Conservation (phyloP, 2,329 filamentous ascomycete species). For the Leptographium flavum region DNA sequence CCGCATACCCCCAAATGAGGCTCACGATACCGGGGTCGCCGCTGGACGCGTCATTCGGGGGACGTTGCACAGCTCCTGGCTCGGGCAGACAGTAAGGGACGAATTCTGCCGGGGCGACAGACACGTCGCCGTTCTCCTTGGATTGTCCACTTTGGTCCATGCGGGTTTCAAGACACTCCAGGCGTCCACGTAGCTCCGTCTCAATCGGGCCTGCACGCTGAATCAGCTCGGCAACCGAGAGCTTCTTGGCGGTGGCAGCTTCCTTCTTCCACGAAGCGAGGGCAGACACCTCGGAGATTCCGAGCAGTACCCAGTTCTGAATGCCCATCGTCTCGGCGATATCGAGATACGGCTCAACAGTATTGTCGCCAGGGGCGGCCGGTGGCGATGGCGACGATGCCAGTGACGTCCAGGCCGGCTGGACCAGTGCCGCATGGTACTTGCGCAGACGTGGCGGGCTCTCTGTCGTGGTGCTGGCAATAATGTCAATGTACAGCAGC, state of each 20-base stretch:
- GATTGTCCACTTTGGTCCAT: background rate
- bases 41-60: background rate
- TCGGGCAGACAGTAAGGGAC: background rate
- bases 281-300: constrained; percentile 37
- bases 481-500: constrained; percentile 22
- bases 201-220: constrained; percentile 27
- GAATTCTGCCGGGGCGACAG: background rate
- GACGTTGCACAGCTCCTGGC: background rate
- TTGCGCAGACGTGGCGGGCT: constrained; percentile 19
- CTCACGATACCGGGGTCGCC: constrained; percentile 4
- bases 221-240: constrained; percentile 32
- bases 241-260: constrained; percentile 24
- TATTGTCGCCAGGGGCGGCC: constrained; percentile 3
- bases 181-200: constrained; percentile 19
- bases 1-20: constrained; percentile 33
- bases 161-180: constrained; percentile 15
- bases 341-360: constrained; percentile 17
- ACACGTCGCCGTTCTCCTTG: background rate
- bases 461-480: constrained; percentile 20
- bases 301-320: constrained; percentile 40
- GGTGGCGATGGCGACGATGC: background rate
- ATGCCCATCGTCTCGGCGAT: constrained; percentile 40
- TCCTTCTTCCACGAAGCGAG: constrained; percentile 42
- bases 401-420: constrained; percentile 10
- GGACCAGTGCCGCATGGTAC: constrained; percentile 17